phyloP scores from a whole-genome alignment of 345 rosid genomes.

The Melaleuca alternifolia region DNA sequence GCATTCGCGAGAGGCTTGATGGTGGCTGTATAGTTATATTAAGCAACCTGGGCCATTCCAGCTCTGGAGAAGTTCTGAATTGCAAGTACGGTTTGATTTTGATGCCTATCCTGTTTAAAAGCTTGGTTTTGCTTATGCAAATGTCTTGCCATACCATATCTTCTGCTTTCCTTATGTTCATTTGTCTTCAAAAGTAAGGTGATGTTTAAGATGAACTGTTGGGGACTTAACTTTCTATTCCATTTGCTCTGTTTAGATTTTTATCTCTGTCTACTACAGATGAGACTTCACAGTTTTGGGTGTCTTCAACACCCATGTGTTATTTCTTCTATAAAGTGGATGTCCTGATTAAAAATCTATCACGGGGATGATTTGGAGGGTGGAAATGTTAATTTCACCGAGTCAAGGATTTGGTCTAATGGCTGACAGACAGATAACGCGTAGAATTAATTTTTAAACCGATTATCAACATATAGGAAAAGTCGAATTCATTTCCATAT shows the following conservation, averaged over 20 bases:
- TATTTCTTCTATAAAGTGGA: background rate
- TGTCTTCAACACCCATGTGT: background rate
- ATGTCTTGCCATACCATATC: background rate
- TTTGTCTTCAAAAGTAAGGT: background rate
- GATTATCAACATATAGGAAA: background rate
- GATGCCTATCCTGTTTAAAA: background rate
- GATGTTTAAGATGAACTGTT: background rate
- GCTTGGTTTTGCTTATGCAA: background rate
- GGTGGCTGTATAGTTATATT: conserved; percentile 70
- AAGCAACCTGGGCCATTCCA: conserved; percentile 90
- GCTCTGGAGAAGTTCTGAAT: conserved; percentile 93
- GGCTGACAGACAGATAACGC: background rate
- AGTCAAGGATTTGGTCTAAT: background rate
- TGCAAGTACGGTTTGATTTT: conserved; percentile 69
- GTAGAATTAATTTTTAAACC: background rate
- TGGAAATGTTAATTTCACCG: background rate
- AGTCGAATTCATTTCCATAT: background rate
- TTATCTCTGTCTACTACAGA: background rate
- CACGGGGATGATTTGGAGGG: background rate
- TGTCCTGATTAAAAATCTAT: background rate
- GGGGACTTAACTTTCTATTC: background rate
- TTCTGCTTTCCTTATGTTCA: background rate
- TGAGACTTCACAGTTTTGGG: background rate
- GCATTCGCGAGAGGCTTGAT: conserved; percentile 84
- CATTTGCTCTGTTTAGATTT: background rate